A percentile compares a stretch with the other conserved stretches of the same genome.
Conservation (phyloP, 176 grass and related monocot species). For the Cenchrus fungigraminus region DNA sequence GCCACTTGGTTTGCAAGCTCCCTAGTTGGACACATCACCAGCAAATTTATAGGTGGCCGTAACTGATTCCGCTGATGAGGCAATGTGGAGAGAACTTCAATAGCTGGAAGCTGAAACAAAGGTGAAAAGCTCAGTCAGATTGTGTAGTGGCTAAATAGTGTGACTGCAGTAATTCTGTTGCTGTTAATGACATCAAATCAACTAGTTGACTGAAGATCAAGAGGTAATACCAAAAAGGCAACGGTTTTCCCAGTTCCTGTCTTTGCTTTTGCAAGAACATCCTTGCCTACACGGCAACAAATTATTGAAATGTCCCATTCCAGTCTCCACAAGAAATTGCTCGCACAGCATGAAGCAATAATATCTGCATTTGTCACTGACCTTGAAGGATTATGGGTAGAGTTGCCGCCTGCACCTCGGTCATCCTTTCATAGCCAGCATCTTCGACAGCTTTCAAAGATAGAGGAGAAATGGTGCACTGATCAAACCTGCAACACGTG, state of each 20-base stretch:
- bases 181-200: slow-evolving; percentile 16
- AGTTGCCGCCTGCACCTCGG: slow-evolving; percentile 73
- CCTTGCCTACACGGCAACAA: slow-evolving; percentile 64
- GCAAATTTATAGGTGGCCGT: slow-evolving; percentile 80
- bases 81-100: slow-evolving; percentile 81
- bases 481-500: slow-evolving; percentile 66
- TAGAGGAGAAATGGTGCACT: slow-evolving; percentile 62
- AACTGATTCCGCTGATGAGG: slow-evolving; percentile 48
- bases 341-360: background rate
- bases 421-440: slow-evolving; percentile 87
- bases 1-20: slow-evolving; percentile 95
- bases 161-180: slow-evolving; percentile 12
- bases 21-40: slow-evolving; percentile 86
- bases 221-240: slow-evolving; percentile 82
- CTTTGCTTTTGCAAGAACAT: slow-evolving; percentile 99
- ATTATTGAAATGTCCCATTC: slow-evolving; percentile 24
- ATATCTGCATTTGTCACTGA: slow-evolving; percentile 30
- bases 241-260: slow-evolving; percentile 99
- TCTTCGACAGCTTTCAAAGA: slow-evolving; percentile 69
- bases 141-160: slow-evolving; percentile 2
- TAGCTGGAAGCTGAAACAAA: slow-evolving; percentile 86
- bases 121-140: slow-evolving; percentile 32
- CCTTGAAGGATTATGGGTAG: slow-evolving; percentile 82
- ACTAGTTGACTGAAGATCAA: slow-evolving; percentile 27
- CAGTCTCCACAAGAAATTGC: slow-evolving; percentile 13